phyloP scores from a whole-genome alignment of 768 basidiomycete species.

The Podaxis sp. region DNA sequence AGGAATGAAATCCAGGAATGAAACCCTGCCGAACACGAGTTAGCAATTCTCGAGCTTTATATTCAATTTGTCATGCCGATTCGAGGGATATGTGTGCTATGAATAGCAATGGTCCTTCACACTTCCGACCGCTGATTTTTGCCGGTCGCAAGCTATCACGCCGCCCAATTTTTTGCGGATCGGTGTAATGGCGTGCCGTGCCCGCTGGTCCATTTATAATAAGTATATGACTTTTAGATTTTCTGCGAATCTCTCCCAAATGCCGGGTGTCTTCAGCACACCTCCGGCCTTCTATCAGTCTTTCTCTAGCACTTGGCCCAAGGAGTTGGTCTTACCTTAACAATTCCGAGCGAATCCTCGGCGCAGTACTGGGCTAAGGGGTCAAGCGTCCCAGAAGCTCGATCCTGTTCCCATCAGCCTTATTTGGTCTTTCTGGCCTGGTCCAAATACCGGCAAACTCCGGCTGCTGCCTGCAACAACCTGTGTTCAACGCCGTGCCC shows the following conservation, averaged over 20 bases:
- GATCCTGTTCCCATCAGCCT: background rate
- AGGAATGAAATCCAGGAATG: conserved; percentile 9
- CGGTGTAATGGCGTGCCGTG: background rate
- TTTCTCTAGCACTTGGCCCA: background rate
- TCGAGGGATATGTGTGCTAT: conserved; percentile 3
- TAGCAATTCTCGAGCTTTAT: conserved; percentile 13
- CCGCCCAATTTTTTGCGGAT: background rate
- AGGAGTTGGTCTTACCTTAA: background rate
- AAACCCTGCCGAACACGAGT: conserved; percentile 9
- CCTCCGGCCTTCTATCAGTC: background rate
- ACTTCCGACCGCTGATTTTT: background rate
- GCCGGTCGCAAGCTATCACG: background rate
- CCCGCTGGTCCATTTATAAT: background rate
- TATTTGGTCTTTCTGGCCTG: conserved; percentile 9
- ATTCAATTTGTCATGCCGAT: background rate
- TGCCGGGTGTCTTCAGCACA: background rate
- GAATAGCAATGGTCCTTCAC: conserved; percentile 2
- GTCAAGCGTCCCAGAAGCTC: conserved; percentile 7
- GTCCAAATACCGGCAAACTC: conserved; percentile 18
- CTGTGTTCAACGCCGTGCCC: background rate
- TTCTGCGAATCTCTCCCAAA: background rate
- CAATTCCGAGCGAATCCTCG: conserved; percentile 14
- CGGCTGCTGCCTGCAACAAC: background rate
- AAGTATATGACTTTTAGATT: background rate
- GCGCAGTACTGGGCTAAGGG: conserved; percentile 1